Conservation (phyloP, 768 basidiomycete species). For the Trametes punicea region DNA sequence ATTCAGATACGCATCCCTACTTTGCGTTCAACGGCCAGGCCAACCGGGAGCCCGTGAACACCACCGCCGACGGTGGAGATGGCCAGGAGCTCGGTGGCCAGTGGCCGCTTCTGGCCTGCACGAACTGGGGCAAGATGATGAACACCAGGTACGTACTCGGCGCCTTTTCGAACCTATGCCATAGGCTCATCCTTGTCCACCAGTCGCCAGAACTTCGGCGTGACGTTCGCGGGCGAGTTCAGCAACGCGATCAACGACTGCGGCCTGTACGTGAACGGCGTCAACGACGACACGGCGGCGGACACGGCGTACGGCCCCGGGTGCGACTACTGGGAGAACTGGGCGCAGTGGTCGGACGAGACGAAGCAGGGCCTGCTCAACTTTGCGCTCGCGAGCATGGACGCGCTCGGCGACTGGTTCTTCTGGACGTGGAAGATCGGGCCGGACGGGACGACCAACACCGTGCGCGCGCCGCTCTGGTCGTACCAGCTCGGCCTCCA, state of each 20-base stretch:
- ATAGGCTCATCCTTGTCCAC: neutral
- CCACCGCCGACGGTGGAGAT: conserved; percentile 36
- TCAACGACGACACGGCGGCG: conserved; percentile 4
- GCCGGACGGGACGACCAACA: conserved; percentile 45
- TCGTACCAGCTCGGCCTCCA: conserved; percentile 65
- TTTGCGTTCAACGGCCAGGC: conserved; percentile 35
- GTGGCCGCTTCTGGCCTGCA: conserved; percentile 39
- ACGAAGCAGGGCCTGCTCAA: conserved; percentile 49
- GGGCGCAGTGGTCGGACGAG: conserved; percentile 45
- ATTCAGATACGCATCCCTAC: conserved; percentile 42
- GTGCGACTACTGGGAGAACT: conserved; percentile 46
- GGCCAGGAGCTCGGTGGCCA: conserved; percentile 21
- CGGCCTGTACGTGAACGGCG: conserved; percentile 44
- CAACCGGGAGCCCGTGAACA: conserved; percentile 38
- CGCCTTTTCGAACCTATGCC: neutral
- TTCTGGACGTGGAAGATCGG: conserved; percentile 85
- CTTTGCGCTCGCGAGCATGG: conserved; percentile 57
- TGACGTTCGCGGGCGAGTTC: conserved; percentile 74
- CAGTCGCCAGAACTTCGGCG: conserved; percentile 54
- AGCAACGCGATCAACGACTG: conserved; percentile 64
- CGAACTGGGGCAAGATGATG: conserved; percentile 26
- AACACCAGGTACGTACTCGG: conserved; percentile 38
- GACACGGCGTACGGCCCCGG: conserved; percentile 27
- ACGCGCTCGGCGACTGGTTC: conserved; percentile 64
- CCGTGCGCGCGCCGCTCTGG: conserved; percentile 56